Conservation (phyloP, 148 eudicot genomes). For the Selenicereus undatus region DNA sequence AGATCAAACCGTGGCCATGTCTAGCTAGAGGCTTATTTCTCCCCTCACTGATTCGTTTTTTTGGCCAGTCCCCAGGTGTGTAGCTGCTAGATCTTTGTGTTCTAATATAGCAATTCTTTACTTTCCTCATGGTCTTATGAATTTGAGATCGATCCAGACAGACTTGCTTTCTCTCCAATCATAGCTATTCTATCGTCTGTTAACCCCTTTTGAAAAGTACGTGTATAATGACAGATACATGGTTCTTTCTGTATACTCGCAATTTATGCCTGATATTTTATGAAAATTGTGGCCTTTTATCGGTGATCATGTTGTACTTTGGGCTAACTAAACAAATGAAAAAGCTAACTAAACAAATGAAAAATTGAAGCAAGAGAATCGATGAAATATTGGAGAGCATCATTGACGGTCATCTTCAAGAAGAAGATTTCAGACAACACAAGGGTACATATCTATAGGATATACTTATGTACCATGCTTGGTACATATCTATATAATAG, state of each 20-base stretch:
- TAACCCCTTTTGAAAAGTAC: not conserved
- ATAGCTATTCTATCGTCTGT: not conserved
- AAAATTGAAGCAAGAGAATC: not conserved
- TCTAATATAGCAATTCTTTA: constrained; percentile 18
- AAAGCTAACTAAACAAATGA: not conserved
- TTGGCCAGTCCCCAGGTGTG: constrained; percentile 11
- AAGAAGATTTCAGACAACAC: not conserved
- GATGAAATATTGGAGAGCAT: not conserved
- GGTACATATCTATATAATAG: too few species aligned
- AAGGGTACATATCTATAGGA: too few species aligned
- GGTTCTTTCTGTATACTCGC: not conserved
- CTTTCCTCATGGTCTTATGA: not conserved
- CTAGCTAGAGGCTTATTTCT: constrained; percentile 20
- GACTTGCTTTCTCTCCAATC: not conserved
- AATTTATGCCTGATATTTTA: not conserved
- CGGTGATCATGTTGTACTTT: not conserved
- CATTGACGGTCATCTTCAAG: constrained; percentile 10
- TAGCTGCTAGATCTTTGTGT: constrained; percentile 24
- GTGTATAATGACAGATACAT: not conserved
- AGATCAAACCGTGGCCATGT: constrained; percentile 26
- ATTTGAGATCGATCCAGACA: not conserved
- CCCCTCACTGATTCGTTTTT: constrained; percentile 7
- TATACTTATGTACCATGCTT: too few species aligned
- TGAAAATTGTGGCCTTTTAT: not conserved
- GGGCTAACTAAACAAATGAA: constrained; percentile 4